phyloP scores from a whole-genome alignment of 176 grass and related monocot species.

The Eleusine coracana region DNA sequence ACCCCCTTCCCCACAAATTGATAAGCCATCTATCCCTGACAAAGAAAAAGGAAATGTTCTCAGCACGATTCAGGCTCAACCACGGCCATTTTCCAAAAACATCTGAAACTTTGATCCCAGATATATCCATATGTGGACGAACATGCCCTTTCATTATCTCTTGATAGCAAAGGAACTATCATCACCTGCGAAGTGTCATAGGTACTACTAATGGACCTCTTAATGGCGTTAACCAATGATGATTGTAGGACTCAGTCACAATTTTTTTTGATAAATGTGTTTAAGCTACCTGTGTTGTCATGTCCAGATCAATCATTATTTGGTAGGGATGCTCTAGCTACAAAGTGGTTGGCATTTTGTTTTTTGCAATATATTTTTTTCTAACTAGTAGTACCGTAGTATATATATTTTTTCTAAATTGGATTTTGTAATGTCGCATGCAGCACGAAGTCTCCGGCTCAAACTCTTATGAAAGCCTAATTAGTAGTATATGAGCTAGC shows the following conservation, averaged over 20 bases:
- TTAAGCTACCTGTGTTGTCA: slow-evolving; percentile 47
- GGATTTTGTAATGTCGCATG: slow-evolving; percentile 14
- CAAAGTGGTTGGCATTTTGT: slow-evolving; percentile 44
- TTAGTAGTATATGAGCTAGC: slow-evolving; percentile 19
- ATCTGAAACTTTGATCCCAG: background rate
- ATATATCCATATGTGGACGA: background rate
- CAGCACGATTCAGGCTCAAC: background rate
- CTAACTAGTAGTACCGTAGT: too few relatives aligned
- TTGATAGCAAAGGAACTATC: background rate
- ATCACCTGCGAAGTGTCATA: background rate
- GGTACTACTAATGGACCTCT: slow-evolving; percentile 5
- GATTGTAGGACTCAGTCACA: background rate
- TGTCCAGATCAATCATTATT: slow-evolving; percentile 60
- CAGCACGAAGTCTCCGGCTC: slow-evolving; percentile 32
- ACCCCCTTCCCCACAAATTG: slow-evolving; percentile 32
- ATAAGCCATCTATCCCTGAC: slow-evolving; percentile 21
- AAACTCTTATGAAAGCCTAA: slow-evolving; percentile 24
- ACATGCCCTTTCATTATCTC: background rate
- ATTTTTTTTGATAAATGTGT: slow-evolving; percentile 24
- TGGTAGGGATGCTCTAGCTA: slow-evolving; percentile 47
- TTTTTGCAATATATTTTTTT: background rate
- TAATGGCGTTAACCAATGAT: background rate
- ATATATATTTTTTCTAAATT: background rate
- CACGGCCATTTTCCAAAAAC: background rate
- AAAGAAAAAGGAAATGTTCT: background rate